Base-by-base conservation (phyloP, 495 filamentous ascomycete genomes). In the Aspergillus conjunctus region DNA sequence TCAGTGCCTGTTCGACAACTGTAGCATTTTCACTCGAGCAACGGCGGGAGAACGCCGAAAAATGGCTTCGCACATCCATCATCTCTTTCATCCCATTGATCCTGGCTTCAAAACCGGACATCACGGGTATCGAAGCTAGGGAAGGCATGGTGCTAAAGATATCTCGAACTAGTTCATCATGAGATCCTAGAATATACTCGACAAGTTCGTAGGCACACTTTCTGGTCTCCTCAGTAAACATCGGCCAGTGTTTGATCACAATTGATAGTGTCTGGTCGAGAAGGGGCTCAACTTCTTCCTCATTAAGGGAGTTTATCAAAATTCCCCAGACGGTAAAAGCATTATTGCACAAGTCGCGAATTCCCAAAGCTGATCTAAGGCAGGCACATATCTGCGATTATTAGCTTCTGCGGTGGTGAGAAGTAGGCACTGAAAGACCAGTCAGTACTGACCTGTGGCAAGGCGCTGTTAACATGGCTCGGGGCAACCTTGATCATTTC, bases 231-330 rank as follows among this genome's bases (percentile, higher is more conserved):
- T 80, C 75, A 18, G 87, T 81, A 55, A 97, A 87, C 2, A 60
- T 78, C 0, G 77, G 64, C 92, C 94, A 98, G 65, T 93, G 87
- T 60, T 86, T 86, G 14, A 89, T 84, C 41, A 98, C 84, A 56
- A 96, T 86, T 26, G 92, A 90, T 59, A 97, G 89, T 0, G 92
- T 96, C 60, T 91, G 89, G 63, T 96, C 91, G 17, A 98, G 73
- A 53, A 96, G 78, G 30, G 83, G 78, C 51, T 84, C 85, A n/a
- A 95, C 77, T 62, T 96, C 92, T 18, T 91, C 87, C 61, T 89
- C 86, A 5, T 87, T 84, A 26, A 97, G 76, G 44, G 84, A 83
- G 31, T 72, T 82, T 26, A 98, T 81, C 75, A 98, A 85, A 14
- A 85, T 76, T 43, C 84, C 83, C 94, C 95, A 99, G 51, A 91